Percentiles rank a stretch among this genome's conserved stretches.
Evolutionary conservation across 805 yeast genomes (phyloP).

Genomic region (Blastobotrys mokoenaii): DNA sequence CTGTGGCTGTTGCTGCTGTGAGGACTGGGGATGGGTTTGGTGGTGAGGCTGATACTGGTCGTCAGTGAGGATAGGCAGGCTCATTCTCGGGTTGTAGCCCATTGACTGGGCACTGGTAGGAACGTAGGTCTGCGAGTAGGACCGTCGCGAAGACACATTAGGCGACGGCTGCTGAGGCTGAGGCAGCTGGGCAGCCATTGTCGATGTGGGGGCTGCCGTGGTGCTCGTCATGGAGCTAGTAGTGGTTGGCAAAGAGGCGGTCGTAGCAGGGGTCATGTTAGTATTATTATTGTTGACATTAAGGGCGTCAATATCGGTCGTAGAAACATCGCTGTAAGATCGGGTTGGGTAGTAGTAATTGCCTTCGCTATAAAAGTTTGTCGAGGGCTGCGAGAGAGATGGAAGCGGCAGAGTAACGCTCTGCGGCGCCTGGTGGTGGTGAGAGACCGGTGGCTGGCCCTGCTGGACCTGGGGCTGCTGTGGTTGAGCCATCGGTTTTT

Average conservation of each 20-base stretch:
- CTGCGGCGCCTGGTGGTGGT: not conserved
- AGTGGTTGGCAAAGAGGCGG: too few species aligned
- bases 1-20: constrained; percentile 5
- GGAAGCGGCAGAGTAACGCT: not conserved
- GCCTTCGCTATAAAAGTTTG: not conserved
- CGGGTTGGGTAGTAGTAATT: not conserved
- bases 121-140: not conserved
- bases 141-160: not conserved
- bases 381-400: too few species aligned
- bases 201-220: not conserved
- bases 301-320: too few species aligned
- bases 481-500: not conserved
- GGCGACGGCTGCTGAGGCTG: not conserved
- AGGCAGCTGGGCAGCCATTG: not conserved
- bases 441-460: not conserved
- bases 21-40: not conserved
- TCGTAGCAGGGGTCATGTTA: too few species aligned
- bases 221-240: too few species aligned
- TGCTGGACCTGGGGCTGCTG: not conserved
- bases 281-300: too few species aligned
- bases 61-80: not conserved
- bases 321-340: not conserved
- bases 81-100: not conserved
- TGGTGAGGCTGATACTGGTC: constrained; percentile 6
- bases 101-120: not conserved